Conservation (phyloP, 2,329 filamentous ascomycete genomes). For the Lithohypha guttulata region DNA sequence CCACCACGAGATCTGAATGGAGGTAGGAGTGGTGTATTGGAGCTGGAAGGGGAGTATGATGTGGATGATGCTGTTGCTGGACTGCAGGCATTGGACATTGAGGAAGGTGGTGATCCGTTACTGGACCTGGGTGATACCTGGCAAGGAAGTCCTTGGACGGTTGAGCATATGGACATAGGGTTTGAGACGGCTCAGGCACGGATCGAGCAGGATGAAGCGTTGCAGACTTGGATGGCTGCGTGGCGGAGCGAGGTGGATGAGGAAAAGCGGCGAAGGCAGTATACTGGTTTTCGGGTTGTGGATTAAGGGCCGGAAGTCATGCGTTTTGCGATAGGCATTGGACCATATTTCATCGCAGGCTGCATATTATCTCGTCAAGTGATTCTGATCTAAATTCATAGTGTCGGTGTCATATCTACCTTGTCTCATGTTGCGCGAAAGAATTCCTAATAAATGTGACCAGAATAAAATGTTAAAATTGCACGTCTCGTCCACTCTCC, state of each 20-base stretch:
- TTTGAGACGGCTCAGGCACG: conserved; percentile 9
- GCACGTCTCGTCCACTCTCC: too few relatives aligned
- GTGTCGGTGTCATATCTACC: too few relatives aligned
- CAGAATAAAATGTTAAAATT: too few relatives aligned
- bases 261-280: too few relatives aligned
- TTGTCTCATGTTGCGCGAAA: too few relatives aligned
- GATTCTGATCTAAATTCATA: too few relatives aligned
- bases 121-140: conserved; percentile 16
- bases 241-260: conserved; percentile 12
- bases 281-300: too few relatives aligned
- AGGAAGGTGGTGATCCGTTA: conserved; percentile 17
- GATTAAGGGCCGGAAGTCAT: too few relatives aligned
- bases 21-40: conserved; percentile 11
- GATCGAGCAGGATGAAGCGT: conserved; percentile 7
- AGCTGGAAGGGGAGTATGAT: conserved; percentile 18
- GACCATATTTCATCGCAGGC: too few relatives aligned
- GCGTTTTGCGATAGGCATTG: too few relatives aligned
- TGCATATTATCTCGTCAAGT: too few relatives aligned
- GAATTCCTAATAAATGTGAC: too few relatives aligned
- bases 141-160: conserved; percentile 13
- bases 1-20: conserved; percentile 34
- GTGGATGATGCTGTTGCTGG: conserved; percentile 19
- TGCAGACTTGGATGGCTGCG: conserved; percentile 12
- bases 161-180: conserved; percentile 11
- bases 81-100: conserved; percentile 15